These are phyloP conservation scores for Whalleya microplaca DNA, from an alignment of 2,329 filamentous ascomycete species.

Conservation along the genomic window DNA sequence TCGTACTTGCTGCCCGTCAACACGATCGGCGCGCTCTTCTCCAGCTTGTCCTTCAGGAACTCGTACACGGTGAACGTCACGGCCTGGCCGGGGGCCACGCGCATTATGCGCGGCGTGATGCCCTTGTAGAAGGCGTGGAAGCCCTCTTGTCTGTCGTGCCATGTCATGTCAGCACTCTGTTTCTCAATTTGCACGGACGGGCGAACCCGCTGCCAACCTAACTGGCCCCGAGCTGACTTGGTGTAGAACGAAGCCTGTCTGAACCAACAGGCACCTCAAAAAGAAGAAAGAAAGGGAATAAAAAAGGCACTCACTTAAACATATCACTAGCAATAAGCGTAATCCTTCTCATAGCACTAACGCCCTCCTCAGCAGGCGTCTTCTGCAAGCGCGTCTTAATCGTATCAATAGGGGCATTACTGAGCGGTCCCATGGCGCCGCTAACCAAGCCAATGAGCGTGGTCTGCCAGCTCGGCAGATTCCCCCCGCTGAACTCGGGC, in stretches of 20 bases:
- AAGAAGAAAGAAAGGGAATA: not conserved
- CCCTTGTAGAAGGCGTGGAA: conserved; percentile 98
- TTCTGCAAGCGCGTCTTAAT: conserved; percentile 98
- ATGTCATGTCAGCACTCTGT: not conserved
- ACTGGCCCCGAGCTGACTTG: too few species aligned
- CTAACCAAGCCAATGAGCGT: conserved; percentile 87
- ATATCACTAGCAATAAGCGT: conserved; percentile 77
- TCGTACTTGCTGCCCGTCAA: conserved; percentile 68
- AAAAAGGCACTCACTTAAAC: conserved; percentile 65
- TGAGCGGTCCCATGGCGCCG: conserved; percentile 93
- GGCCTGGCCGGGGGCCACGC: conserved; percentile 92
- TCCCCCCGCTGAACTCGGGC: conserved; percentile 55
- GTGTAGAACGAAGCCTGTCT: too few species aligned
- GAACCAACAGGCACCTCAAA: not conserved
- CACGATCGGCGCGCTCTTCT: conserved; percentile 63
- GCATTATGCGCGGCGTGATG: conserved; percentile 96
- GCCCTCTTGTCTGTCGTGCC: conserved; percentile 74
- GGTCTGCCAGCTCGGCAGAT: conserved; percentile 85
- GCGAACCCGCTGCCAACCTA: too few species aligned
- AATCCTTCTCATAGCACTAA: conserved; percentile 81
- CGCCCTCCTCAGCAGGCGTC: conserved; percentile 79
- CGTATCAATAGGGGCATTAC: conserved; percentile 96
- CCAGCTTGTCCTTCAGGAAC: conserved; percentile 72
- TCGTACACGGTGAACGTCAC: conserved; percentile 80
- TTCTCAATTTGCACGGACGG: too few species aligned